Percentiles rank a stretch among this genome's conserved stretches.
phyloP scores from a whole-genome alignment of 2,329 filamentous ascomycete genomes.

The Pseudocercospora musae region DNA sequence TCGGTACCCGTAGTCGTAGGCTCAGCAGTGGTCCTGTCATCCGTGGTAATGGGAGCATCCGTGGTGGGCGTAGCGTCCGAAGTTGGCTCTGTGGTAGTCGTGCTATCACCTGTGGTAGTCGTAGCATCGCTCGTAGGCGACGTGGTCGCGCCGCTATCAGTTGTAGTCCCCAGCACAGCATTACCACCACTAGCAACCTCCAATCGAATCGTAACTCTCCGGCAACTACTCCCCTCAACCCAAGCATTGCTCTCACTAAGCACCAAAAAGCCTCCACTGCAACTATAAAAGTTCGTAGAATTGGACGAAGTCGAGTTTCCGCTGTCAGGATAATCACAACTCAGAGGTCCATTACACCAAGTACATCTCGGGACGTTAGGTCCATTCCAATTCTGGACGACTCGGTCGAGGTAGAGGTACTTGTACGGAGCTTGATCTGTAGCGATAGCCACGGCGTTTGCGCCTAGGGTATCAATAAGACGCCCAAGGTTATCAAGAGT shows the following conservation, averaged over 20 bases:
- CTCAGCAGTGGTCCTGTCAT: neutral
- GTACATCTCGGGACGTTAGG: neutral
- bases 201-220: neutral
- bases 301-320: neutral
- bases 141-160: neutral
- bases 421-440: neutral
- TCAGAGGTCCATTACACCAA: constrained; percentile 1
- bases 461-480: neutral
- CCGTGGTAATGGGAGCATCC: neutral
- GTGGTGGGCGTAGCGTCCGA: neutral
- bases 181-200: neutral
- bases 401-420: neutral
- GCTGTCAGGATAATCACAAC: neutral
- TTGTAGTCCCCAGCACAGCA: neutral
- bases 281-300: neutral
- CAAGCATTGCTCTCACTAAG: neutral
- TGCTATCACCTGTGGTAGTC: neutral
- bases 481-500: neutral
- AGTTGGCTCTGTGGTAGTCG: neutral
- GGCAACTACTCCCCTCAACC: neutral
- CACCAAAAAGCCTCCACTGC: neutral
- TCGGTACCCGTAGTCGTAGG: neutral
- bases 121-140: neutral
- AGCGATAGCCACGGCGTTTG: neutral
- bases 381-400: neutral